Evolutionary conservation across 2,329 filamentous ascomycete species (phyloP).

Genomic region (Ophiostoma fasciatum): DNA sequence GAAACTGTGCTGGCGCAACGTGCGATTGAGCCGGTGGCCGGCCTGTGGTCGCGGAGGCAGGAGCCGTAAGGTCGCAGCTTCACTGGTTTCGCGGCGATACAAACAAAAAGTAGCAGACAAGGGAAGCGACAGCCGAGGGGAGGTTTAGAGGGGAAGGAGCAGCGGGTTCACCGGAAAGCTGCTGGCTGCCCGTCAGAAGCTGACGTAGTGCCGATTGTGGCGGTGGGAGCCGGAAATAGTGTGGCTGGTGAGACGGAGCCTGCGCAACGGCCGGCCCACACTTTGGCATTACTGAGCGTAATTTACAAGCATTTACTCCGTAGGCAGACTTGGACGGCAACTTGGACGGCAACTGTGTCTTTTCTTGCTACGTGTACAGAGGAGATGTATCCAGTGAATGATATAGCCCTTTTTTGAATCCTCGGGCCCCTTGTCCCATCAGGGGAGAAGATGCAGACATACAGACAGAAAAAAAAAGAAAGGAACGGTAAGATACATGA

Average conservation of each 20-base stretch:
- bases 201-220: not conserved
- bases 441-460: not conserved
- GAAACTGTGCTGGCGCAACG: no score
- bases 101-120: no score
- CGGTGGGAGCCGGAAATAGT: not conserved
- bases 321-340: no score
- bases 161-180: not conserved
- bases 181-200: not conserved
- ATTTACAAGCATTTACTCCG: no score
- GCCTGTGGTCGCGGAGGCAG: no score
- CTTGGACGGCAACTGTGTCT: not conserved
- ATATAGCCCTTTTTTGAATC: not conserved
- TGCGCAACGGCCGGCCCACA: no score
- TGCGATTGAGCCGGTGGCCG: no score
- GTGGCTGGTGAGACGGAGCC: constrained; percentile 7
- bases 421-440: not conserved
- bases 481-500: not conserved
- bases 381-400: constrained; percentile 1
- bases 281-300: no score
- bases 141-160: not conserved
- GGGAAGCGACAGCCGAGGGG: not conserved
- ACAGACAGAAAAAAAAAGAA: not conserved
- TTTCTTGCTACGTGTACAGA: constrained; percentile 2
- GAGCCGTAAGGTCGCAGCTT: no score
- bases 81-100: no score